Evolutionary conservation across 352 stramenopile genomes (phyloP), one percentile per base, ranked within the genome.

Genomic region (Elongisporangium prolatum): DNA sequence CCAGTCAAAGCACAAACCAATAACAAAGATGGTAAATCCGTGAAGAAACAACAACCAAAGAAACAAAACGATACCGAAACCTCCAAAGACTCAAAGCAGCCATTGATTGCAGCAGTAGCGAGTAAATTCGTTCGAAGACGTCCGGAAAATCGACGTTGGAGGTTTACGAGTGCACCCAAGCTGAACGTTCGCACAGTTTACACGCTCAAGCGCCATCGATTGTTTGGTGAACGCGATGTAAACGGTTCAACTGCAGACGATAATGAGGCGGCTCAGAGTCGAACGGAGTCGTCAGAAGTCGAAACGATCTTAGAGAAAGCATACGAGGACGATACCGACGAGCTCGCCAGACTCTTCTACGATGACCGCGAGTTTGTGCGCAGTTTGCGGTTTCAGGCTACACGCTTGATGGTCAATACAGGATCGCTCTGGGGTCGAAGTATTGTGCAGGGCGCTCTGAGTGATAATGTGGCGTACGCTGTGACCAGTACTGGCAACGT

Each of bases 371-470:
- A 79, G 57, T 78, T 86, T 44, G 72, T 88, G 57, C 72, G 74
- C 47, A 87, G 77, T 37, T 67, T 86, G 59, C 81, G 82, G 16
- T 92, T 95, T 57, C 66, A 77, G 24, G 75, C 71, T 11, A 77
- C 83, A 2, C 69, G 79, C 24, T 63, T 94, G 25, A 93, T 95
- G 75, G 73, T 74, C 54, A 98, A 98, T 71, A 98, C 90, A 6
- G 88, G 83, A 2, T 83, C 78, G 16, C 69, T 98, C 0, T 98
- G 94, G 94, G 92, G 92, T 3, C 75, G 89, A 40, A 80, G 88
- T 38, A 70, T 97, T 4, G 65, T 89, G 5, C 76, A 94, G 61
- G 84, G 79, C 7, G 66, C 86, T 2, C 71, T 97, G 6, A 80
- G 77, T 22, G 88, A 98, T 48, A 96, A 86, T 50, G 70, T 96